Percentiles rank a stretch among this genome's conserved stretches.
Evolutionary conservation across 192 early-diverging fungal species (phyloP).

Genomic region (Coemansia sp.): DNA sequence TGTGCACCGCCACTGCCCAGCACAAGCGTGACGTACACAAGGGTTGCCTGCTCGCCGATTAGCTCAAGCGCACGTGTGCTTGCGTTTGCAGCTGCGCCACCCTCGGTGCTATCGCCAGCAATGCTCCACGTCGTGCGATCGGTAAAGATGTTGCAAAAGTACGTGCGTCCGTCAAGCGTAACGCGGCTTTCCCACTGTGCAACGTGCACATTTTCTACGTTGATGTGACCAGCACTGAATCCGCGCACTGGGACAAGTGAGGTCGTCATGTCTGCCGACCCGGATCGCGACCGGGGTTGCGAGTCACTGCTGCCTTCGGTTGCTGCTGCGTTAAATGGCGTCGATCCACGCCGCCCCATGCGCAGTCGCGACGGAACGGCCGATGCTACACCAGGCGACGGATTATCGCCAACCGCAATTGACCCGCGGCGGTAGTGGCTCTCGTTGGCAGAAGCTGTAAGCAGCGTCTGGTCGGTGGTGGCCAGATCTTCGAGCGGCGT

Average conservation of each 20-base stretch:
- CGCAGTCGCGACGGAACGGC: constrained; percentile 54
- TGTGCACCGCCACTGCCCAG: constrained; percentile 10
- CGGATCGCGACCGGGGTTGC: constrained; percentile 17
- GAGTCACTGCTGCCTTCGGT: background rate
- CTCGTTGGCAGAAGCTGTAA: constrained; percentile 48
- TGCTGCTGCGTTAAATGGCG: constrained; percentile 20
- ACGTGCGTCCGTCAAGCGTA: constrained; percentile 57
- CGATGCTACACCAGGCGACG: constrained; percentile 53
- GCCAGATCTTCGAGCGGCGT: constrained; percentile 13
- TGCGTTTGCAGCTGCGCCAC: constrained; percentile 13
- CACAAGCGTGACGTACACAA: constrained; percentile 40
- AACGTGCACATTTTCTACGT: constrained; percentile 19
- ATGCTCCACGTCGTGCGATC: constrained; percentile 62
- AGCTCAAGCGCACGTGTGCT: constrained; percentile 38
- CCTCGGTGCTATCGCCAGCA: constrained; percentile 34
- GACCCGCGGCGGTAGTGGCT: constrained; percentile 55
- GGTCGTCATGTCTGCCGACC: constrained; percentile 16
- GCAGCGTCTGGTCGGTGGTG: constrained; percentile 35
- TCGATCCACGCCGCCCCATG: constrained; percentile 39
- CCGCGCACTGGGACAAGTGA: constrained; percentile 18
- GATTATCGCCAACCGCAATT: constrained; percentile 45
- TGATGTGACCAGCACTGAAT: background rate
- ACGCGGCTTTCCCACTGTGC: constrained; percentile 62
- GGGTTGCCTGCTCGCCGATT: constrained; percentile 44
- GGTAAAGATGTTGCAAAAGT: constrained; percentile 69